These are phyloP conservation scores for Auriscalpium vulgare DNA, from an alignment of 768 basidiomycete genomes.

Conservation along the genomic window DNA sequence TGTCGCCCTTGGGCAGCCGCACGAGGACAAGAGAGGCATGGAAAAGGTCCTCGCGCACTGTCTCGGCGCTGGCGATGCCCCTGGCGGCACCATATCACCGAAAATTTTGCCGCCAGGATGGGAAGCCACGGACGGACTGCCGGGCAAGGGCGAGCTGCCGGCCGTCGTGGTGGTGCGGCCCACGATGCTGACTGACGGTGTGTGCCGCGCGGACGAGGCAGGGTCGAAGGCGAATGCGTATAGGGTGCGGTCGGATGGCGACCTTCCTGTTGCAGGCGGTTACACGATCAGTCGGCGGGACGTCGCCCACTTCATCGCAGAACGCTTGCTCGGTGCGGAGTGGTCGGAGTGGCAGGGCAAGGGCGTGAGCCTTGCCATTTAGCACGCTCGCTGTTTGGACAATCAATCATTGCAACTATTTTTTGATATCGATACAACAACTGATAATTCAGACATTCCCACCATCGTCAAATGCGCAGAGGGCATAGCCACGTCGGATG, in stretches of 20 bases:
- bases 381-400: too few relatives aligned
- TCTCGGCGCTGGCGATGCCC: conserved; percentile 41
- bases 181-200: conserved; percentile 51
- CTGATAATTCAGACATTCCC: too few relatives aligned
- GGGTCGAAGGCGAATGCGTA: conserved; percentile 28
- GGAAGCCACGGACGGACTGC: conserved; percentile 34
- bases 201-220: conserved; percentile 26
- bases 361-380: conserved; percentile 32
- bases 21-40: conserved; percentile 52
- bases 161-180: conserved; percentile 46
- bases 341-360: conserved; percentile 52
- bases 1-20: conserved; percentile 36
- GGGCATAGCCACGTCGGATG: too few relatives aligned
- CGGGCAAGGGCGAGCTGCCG: conserved; percentile 35
- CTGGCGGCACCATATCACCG: conserved; percentile 27
- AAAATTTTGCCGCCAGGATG: conserved; percentile 40
- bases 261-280: conserved; percentile 23
- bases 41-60: conserved; percentile 44
- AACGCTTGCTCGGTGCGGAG: conserved; percentile 29
- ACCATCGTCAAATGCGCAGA: too few relatives aligned
- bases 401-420: too few relatives aligned
- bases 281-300: conserved; percentile 58
- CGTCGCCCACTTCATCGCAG: conserved; percentile 56
- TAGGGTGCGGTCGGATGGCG: conserved; percentile 30
- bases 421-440: too few relatives aligned